Evolutionary conservation across 768 basidiomycete genomes (phyloP), one percentile per base, ranked within the genome.

Genomic region (Collybia nuda): DNA sequence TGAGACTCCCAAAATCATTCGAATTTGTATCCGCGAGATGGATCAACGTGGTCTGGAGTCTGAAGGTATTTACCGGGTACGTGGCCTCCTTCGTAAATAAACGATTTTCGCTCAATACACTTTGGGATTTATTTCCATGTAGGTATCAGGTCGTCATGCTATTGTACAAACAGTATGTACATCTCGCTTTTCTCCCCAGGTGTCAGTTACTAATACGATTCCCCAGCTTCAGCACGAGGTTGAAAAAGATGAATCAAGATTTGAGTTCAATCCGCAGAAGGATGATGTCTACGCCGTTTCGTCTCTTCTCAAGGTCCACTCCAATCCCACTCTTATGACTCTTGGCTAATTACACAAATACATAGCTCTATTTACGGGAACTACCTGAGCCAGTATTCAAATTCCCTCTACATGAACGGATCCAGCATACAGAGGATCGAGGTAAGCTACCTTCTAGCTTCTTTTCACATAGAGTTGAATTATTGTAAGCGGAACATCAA

Each of bases 331-430:
- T 18, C 18, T 21, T 9, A 5, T 28, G 36, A 24, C 5, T 15
- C 18, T n/a, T n/a, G 5, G 9, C 40, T 32, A 21, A 9, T 46
- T 44, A 26, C 24, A 26, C 18, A 11, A 14, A 3, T 12, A 32
- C 14, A 28, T 45, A 90, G 87, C 68, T 85, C 29, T 90, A 96
- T 70, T 73, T 96, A 19, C 84, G 94, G 47, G 90, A 90, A 61
- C 71, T 97, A 14, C 92, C 93, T 1, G 94, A 97, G 61, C 91
- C 94, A 3, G 75, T 97, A 17, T 96, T 97, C 72, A 85, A 72
- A 61, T 88, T 88, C 60, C 76, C 88, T 8, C 68, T 92, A 15
- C 80, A 85, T 53, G 94, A 97, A 58, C 82, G 94, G 18, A 73
- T 89, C 22, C 88, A 92, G 56, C 84, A 93, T 61, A 84, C 85